Evolutionary conservation across 2,329 filamentous ascomycete genomes (phyloP).

Genomic region (Coleophoma eucalyptorum): DNA sequence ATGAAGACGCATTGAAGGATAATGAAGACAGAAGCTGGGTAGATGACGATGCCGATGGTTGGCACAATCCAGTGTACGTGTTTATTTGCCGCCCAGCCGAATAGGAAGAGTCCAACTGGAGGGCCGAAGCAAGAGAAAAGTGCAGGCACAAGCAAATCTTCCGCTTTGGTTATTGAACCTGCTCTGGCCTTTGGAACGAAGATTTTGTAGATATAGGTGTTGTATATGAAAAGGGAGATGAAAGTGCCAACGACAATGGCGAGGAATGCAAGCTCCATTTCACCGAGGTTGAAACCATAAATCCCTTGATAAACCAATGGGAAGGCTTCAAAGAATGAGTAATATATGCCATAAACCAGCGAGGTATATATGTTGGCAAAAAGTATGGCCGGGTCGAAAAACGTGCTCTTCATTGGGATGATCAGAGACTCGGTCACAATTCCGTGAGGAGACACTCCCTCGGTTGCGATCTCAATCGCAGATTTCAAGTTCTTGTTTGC

Average conservation of each 20-base stretch:
- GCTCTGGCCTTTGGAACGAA: constrained; percentile 41
- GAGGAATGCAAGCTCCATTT: constrained; percentile 54
- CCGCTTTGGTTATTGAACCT: constrained; percentile 42
- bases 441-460: constrained; percentile 38
- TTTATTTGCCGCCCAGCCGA: constrained; percentile 46
- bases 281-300: constrained; percentile 53
- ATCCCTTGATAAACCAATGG: constrained; percentile 54
- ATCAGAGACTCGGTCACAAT: constrained; percentile 50
- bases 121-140: constrained; percentile 44
- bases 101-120: constrained; percentile 53
- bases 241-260: constrained; percentile 53
- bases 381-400: constrained; percentile 54
- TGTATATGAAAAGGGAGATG: constrained; percentile 43
- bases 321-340: constrained; percentile 58
- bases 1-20: constrained; percentile 54
- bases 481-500: constrained; percentile 49
- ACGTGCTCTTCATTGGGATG: constrained; percentile 52
- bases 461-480: constrained; percentile 58
- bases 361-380: constrained; percentile 56
- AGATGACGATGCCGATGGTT: constrained; percentile 50
- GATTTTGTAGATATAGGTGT: constrained; percentile 44
- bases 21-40: constrained; percentile 43
- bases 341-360: constrained; percentile 56
- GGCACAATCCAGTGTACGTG: constrained; percentile 49
- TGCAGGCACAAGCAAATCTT: constrained; percentile 48